These are phyloP conservation scores for Colletotrichum scovillei DNA, from an alignment of 2,329 filamentous ascomycete species.

Conservation along the genomic window DNA sequence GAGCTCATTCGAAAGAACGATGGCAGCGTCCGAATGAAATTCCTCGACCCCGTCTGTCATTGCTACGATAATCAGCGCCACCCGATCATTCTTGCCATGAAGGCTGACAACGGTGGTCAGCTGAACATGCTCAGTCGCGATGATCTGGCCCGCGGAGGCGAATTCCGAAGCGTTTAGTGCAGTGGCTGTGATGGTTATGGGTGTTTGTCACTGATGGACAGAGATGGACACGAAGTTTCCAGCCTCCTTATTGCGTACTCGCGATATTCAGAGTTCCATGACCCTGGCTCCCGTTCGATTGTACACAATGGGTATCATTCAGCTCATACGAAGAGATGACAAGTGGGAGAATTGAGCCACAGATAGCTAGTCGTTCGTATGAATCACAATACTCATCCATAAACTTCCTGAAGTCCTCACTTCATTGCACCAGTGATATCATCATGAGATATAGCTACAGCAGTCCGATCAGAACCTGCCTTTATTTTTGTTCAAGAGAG, in stretches of 20 bases:
- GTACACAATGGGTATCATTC: neutral
- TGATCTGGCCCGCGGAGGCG: neutral
- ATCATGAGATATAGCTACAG: neutral
- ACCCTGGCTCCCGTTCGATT: neutral
- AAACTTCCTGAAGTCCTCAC: too few species aligned
- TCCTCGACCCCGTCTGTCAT: neutral
- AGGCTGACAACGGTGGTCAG: neutral
- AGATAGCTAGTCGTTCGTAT: neutral
- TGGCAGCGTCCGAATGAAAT: slow-evolving; percentile 3
- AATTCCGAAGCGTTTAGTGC: neutral
- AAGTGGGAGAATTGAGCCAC: neutral
- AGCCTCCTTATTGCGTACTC: neutral
- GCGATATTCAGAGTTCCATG: neutral
- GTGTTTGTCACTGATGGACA: neutral
- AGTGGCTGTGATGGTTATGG: too few species aligned
- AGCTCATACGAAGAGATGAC: neutral
- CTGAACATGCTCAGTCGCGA: neutral
- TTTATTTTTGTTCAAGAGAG: too few species aligned
- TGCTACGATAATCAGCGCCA: neutral
- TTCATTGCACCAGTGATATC: neutral
- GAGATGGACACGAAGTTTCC: neutral
- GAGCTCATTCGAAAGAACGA: neutral
- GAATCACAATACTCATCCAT: neutral
- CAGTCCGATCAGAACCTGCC: too few species aligned
- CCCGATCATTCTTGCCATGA: neutral